Conservation (phyloP, 1,139 yeast genomes). For the Pneumocystis jirovecii region DNA sequence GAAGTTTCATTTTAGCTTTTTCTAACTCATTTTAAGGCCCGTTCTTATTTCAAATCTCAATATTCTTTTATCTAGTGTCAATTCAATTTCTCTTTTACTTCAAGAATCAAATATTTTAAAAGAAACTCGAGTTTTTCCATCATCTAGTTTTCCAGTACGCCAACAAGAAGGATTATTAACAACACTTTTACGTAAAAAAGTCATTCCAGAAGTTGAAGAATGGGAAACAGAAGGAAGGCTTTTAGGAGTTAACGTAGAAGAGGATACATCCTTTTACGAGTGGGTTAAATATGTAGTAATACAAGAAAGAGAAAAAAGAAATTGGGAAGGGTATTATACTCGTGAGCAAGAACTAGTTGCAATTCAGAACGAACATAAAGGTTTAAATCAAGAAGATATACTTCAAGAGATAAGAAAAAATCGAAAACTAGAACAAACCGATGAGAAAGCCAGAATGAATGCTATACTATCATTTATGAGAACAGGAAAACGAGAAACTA, state of each 20-base stretch:
- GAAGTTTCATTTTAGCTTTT: not conserved
- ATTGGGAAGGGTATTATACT: not conserved
- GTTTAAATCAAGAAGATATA: not conserved
- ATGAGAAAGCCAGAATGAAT: not conserved
- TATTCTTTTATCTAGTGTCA: not conserved
- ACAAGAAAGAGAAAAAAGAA: not conserved
- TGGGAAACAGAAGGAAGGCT: conserved; percentile 33
- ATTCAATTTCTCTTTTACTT: not conserved
- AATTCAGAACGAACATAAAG: not conserved
- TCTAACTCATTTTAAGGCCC: not conserved
- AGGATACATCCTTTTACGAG: not conserved
- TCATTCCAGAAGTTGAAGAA: conserved; percentile 73
- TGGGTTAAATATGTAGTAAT: not conserved
- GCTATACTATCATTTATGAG: not conserved
- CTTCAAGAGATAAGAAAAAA: not conserved
- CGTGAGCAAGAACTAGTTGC: not conserved
- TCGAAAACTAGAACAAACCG: not conserved
- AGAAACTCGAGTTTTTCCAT: conserved; percentile 36
- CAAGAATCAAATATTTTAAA: not conserved
- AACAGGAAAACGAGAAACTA: not conserved
- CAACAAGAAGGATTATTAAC: conserved; percentile 71
- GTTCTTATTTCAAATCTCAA: not conserved
- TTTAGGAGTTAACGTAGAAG: not conserved
- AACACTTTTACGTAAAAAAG: conserved; percentile 69
- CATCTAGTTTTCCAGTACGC: conserved; percentile 66